phyloP scores from a whole-genome alignment of 805 yeast species.

The Barnettozyma californica region DNA sequence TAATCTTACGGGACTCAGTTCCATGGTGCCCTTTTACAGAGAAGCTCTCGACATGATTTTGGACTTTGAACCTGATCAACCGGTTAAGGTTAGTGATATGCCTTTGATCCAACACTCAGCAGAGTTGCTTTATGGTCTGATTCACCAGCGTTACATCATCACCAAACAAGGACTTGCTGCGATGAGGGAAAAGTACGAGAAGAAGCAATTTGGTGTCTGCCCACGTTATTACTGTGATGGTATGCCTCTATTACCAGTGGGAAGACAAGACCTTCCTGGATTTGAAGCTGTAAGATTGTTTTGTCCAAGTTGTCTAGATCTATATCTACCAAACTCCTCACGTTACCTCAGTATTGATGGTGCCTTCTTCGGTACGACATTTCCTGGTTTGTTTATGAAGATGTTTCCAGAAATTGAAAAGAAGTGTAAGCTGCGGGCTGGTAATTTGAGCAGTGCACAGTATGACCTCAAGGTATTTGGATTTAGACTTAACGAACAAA shows the following conservation, averaged over 20 bases:
- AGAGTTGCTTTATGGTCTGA: conserved; percentile 85
- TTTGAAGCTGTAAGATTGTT: conserved; percentile 86
- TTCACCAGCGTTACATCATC: conserved; percentile 86
- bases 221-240: conserved; percentile 88
- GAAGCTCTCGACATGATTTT: conserved; percentile 88
- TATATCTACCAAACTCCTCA: conserved; percentile 83
- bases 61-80: conserved; percentile 60
- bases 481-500: conserved; percentile 68
- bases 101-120: conserved; percentile 86
- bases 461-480: conserved; percentile 83
- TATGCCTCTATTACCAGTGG: conserved; percentile 86
- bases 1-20: conserved; percentile 83
- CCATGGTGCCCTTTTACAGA: conserved; percentile 83
- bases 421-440: conserved; percentile 55
- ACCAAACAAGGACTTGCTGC: conserved; percentile 86
- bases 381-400: conserved; percentile 87
- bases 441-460: conserved; percentile 25
- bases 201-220: conserved; percentile 85
- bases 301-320: conserved; percentile 92
- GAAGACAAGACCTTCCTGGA: conserved; percentile 86
- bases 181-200: conserved; percentile 91
- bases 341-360: conserved; percentile 89
- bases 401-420: conserved; percentile 87
- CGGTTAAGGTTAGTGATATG: conserved; percentile 57
- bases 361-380: conserved; percentile 93